phyloP scores from a whole-genome alignment of 257 asterid species.

The Petunia secreta region DNA sequence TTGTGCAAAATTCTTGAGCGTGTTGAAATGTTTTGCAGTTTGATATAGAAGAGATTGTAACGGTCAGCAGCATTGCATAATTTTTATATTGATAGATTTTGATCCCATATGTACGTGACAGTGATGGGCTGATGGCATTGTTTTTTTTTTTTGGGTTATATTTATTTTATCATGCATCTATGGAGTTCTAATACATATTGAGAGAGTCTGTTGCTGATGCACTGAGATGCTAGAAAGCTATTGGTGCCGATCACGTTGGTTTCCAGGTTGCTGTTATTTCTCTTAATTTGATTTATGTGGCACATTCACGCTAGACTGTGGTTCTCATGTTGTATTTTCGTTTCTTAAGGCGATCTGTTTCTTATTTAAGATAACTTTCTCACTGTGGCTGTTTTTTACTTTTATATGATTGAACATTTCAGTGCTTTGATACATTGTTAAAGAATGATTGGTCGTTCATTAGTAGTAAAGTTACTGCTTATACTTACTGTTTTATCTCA shows the following conservation, averaged over 20 bases:
- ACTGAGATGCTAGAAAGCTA: neutral
- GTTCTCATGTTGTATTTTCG: neutral
- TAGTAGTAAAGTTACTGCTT: neutral
- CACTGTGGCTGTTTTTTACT: neutral
- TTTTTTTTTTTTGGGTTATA: conserved; percentile 10
- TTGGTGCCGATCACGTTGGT: neutral
- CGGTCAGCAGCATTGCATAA: neutral
- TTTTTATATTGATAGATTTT: neutral
- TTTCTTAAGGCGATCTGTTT: conserved; percentile 8
- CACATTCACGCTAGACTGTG: conserved; percentile 6
- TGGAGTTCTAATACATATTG: neutral
- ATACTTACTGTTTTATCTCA: conserved; percentile 3
- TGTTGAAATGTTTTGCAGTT: no score
- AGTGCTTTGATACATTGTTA: conserved; percentile 1
- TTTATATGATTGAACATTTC: conserved; percentile 1
- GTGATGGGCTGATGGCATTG: neutral
- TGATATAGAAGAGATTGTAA: neutral
- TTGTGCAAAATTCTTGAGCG: no score
- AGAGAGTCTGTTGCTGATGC: neutral
- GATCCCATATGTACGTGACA: neutral
- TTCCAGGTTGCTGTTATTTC: neutral
- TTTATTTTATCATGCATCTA: conserved; percentile 7
- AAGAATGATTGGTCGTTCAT: neutral
- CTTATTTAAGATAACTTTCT: neutral
- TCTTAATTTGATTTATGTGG: neutral